Evolutionary conservation across 768 basidiomycete species (phyloP), one percentile per base, ranked within the genome.

Genomic region (Pleurotus citrinopileatus): DNA sequence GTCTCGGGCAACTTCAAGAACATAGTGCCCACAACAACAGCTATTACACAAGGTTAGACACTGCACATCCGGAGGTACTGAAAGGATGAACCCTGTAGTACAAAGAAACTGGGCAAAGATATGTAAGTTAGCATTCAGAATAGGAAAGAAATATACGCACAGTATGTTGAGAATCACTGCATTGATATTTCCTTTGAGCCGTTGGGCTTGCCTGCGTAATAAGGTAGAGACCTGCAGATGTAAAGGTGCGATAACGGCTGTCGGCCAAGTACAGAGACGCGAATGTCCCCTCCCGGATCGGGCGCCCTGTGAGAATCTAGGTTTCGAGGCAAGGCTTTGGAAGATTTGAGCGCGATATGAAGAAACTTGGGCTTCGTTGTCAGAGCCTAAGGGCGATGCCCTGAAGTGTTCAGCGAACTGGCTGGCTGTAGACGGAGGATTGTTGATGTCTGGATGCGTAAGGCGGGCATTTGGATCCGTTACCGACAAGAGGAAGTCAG

Each of bases 381-480:
- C 57, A 23, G 63, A 57, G 15, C 76, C 76, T 0, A 73, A 29
- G 8, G 67, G 40, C 2, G 80, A 82, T 13, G 63, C 58, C 46
- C 59, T 65, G 63, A 80, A 83, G 58, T 76, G 68, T 1, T 70
- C 61, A 0, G 75, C 84, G 57, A 88, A 84, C 61, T 88, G 84
- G 2, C 66, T 71, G 1, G 87, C 76, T 0, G 81, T 81, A 27
- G 74, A 72, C 0, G 87, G 86, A 0, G 73, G 69, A 13, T 65
- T 66, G 13, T 71, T 67, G 38, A 74, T 68, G 2, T 74, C 77
- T 1, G 69, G 45, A 19, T 81, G 77, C 3, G 73, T 62, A 15
- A 73, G 79, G 43, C 89, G 84, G 0, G 76, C 82, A 19, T 72
- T 73, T 2, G 84, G 79, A 58, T 87, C 83, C 3, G 86, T 87